Evolutionary conservation across 208 protist genomes (phyloP).

Genomic region (Phytomonas sp.): DNA sequence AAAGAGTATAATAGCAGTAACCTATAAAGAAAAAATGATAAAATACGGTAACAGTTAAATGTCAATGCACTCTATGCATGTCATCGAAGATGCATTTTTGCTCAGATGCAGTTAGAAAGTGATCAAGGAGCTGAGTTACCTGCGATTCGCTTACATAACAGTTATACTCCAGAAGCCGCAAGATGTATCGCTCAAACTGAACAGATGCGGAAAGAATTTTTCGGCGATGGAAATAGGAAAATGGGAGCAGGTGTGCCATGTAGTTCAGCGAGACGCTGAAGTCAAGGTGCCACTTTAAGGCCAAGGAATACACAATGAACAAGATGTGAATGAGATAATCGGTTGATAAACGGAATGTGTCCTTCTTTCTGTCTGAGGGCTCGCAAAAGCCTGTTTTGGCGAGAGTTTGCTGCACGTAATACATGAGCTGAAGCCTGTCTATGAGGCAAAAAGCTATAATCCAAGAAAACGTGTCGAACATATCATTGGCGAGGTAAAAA

Average conservation of each 20-base stretch:
- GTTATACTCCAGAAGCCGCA: conserved; percentile 39
- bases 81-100: conserved; percentile 18
- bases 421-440: conserved; percentile 43
- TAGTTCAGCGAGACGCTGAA: conserved; percentile 48
- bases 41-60: not conserved
- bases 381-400: conserved; percentile 14
- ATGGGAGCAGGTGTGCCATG: conserved; percentile 39
- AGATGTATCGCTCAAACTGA: conserved; percentile 22
- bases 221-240: conserved; percentile 8
- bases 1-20: not conserved
- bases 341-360: conserved; percentile 2
- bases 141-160: conserved; percentile 23
- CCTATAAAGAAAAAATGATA: not conserved
- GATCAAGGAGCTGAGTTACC: conserved; percentile 33
- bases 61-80: not conserved
- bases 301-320: conserved; percentile 55
- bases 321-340: conserved; percentile 21
- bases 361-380: not conserved
- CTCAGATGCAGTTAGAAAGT: conserved; percentile 46
- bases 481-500: conserved; percentile 36
- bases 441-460: conserved; percentile 72
- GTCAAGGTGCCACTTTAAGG: conserved; percentile 74
- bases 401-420: conserved; percentile 31
- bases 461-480: conserved; percentile 49
- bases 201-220: conserved; percentile 19